Base-by-base conservation (phyloP, 495 filamentous ascomycete species). In the Penicillium macrosclerotiorum region DNA sequence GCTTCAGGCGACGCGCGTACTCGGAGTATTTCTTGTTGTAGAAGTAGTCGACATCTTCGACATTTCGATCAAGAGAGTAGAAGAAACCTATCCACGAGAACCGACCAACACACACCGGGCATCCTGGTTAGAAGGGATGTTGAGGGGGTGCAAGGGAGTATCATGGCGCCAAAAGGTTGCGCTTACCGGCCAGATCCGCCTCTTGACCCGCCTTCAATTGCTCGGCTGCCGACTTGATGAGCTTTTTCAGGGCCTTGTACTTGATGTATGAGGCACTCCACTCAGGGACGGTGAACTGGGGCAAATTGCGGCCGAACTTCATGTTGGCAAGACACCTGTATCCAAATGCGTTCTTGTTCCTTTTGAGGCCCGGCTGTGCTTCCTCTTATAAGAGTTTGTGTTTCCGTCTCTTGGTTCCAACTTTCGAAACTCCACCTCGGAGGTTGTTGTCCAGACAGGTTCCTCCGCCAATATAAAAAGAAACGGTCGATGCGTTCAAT, bases 21-120 rank as follows among this genome's bases (percentile, higher is more conserved):
- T 98, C 92, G 27, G 79, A 78, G 55, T 88, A 87, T 59, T 95
- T 96, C 60, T 91, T 93, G 69, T 95, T 95, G 71, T 95, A 96
- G 68, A 97, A 97, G 14, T 80, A 74, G 62, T 95, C 89, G 54
- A 98, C 91, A 60, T 91, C 84, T 67, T 97, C 93, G 56, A 98
- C 82, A 65, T 98, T 95, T 48, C 93, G 88, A 67, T 97, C 93
- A 52, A 97, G 84, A 39, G 83, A 82, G 63, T 88, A 95, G 73
- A 95, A 92, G 75, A 98, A 95, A 58, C 86, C 93, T 96, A 70
- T 51, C 42, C 27, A 41, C 37, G 16, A 45, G 37, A 49, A 48
- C 19, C n/a, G 14, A 23, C 27, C 37, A 50, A 46, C 37, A 33
- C 23, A n/a, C n/a, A n/a, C n/a, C n/a, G 25, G 19, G 33, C 47